Evolutionary conservation across 257 asterid genomes (phyloP), one percentile per base, ranked within the genome.

Genomic region (Solanum chiquidenum): DNA sequence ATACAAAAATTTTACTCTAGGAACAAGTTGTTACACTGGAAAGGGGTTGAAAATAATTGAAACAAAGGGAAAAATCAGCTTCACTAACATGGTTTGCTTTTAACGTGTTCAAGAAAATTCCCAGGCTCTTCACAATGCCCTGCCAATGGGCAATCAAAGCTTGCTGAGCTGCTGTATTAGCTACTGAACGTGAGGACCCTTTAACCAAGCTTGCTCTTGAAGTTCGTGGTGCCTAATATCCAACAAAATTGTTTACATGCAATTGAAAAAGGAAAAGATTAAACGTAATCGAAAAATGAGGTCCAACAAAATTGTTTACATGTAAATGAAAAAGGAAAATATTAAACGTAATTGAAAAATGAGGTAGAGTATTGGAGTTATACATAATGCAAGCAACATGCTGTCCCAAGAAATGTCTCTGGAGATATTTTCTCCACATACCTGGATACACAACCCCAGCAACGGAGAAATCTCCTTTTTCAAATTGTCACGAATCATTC

Each of bases 361-460:
- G 55, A 27, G 52, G 52, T 25, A 66, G 23, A 84, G 31, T 55
- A 35, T 37, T 73, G 20, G 62, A 25, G 33, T 76, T 25, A 58
- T 58, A 64, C 49, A 73, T 74, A 40, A 64, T 68, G 27, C 38
- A 42, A 44, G 84, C 60, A 13, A 68, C 38, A 31, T 31, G 18
- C 69, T 12, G 25, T 27, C 4, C 34, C 37, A 40, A 84, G 38
- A 60, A 14, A 84, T 31, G 69, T 68, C 35, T 83, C 29, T 49
- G 71, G 44, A 82, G 38, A 49, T 82, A 31, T 31, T 80, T 40
- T 66, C 46, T 73, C 60, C 83, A 20, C 88, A 44, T 90, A 96
- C 99, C 98, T 97, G 99, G 87, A 97, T 97, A 71, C 99, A 97
- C 89, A 97, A 91, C 84, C 99, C 99, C 92, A 97, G 99, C 94